Conservation (phyloP, 345 rosid genomes). For the Eucalyptus curtisii region DNA sequence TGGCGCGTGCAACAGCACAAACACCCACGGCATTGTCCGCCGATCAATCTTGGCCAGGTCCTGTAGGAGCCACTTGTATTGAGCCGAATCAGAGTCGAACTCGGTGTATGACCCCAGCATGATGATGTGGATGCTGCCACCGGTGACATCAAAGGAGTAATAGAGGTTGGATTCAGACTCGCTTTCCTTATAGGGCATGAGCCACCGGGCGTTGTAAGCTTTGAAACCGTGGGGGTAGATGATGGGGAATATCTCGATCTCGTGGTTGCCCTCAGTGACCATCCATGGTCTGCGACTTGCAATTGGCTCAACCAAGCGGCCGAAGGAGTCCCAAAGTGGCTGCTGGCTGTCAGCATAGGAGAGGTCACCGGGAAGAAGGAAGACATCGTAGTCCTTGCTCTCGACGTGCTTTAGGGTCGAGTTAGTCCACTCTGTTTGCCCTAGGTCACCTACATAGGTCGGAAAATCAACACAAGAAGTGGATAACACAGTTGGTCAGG, state of each 20-base stretch:
- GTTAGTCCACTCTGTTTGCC: constrained; percentile 83
- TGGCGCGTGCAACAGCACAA: constrained; percentile 70
- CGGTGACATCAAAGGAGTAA: constrained; percentile 75
- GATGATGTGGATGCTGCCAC: constrained; percentile 34
- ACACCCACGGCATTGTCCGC: constrained; percentile 68
- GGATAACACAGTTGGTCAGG: too few relatives aligned
- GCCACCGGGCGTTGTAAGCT: constrained; percentile 78
- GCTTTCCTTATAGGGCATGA: constrained; percentile 68
- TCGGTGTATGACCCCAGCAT: constrained; percentile 77
- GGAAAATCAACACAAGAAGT: background rate
- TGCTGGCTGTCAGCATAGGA: constrained; percentile 72
- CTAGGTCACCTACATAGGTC: constrained; percentile 58
- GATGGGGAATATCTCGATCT: constrained; percentile 59
- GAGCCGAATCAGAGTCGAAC: constrained; percentile 43
- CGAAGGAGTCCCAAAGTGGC: constrained; percentile 86
- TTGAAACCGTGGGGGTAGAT: constrained; percentile 54
- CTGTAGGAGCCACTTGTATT: constrained; percentile 56
- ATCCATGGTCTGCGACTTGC: constrained; percentile 90
- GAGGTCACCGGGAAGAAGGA: constrained; percentile 72
- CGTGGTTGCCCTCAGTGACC: constrained; percentile 93
- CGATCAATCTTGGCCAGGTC: constrained; percentile 57
- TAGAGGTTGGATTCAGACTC: constrained; percentile 69
- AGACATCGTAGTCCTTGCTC: constrained; percentile 53
- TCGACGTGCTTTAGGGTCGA: constrained; percentile 50
- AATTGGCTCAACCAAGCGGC: constrained; percentile 70